Evolutionary conservation across 176 grass and related monocot genomes (phyloP), one percentile per base, ranked within the genome.

Genomic region (Raddia guianensis): DNA sequence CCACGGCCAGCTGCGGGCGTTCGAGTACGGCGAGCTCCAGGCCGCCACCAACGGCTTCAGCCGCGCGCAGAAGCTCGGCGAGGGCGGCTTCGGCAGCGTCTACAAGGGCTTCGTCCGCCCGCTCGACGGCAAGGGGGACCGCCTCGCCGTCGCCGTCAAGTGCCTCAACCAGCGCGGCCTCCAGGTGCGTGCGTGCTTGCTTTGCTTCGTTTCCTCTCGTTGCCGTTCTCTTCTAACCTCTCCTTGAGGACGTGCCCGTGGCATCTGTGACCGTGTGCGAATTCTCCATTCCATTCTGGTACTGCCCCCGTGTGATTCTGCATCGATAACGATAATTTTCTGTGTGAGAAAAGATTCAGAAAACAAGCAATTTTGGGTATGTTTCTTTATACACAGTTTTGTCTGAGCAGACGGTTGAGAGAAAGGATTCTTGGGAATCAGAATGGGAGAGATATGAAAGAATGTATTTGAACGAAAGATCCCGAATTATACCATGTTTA

Each of bases 11-110:
- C 91, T 97, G 11, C 80, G 94, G 1, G 91, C 49, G 63, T 97
- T 97, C 77, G 89, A 92, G 27, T 86, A 90, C 84, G 89, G 88
- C 8, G 94, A 97, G 73, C 90, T 97, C 53, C 75, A 82, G 58
- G 73, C 3, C 53, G 94, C 94, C 54, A 97, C 94, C 18, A 90
- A 74, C 80, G 85, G 86, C 33, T 97, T 97, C 87, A 58, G n/a
- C 73, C 87, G 90, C 74, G 76, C 83, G 53, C 85, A 88, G 72
- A 97, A 94, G 83, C 89, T 97, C 72, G 94, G 94, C 34, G 94
- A 97, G 85, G 94, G 94, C 27, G 94, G 94, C 2, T 97, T 97
- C 78, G 94, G 94, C 8, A 88, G 90, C 54, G 94, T 97, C 73
- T 92, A 80, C 82, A 97, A 97, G 74, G 94, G 91, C 13, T 91